These are phyloP conservation scores for Penicillium sp. DNA, from an alignment of 2,329 filamentous ascomycete genomes.

Conservation along the genomic window DNA sequence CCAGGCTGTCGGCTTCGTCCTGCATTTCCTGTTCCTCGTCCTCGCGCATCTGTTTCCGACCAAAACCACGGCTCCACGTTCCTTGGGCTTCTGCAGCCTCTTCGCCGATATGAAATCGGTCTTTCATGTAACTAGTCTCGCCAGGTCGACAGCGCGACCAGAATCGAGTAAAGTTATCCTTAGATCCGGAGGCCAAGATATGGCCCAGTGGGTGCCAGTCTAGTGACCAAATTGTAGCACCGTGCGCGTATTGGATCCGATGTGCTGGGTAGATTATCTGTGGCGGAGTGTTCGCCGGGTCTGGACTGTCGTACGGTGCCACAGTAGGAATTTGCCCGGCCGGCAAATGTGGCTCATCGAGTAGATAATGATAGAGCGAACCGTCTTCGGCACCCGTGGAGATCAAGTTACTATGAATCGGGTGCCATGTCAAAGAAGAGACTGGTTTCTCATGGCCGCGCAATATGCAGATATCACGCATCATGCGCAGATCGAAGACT, in stretches of 20 bases:
- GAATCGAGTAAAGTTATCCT: conserved; percentile 94
- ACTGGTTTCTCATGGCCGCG: conserved; percentile 96
- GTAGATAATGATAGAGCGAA: conserved; percentile 86
- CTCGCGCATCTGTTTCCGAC: conserved; percentile 74
- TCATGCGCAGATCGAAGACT: conserved; percentile 94
- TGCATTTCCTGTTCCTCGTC: conserved; percentile 92
- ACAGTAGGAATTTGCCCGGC: conserved; percentile 65
- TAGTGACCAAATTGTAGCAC: conserved; percentile 94
- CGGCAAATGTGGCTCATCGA: conserved; percentile 89
- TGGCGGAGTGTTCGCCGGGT: conserved; percentile 72
- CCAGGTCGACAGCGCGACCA: conserved; percentile 90
- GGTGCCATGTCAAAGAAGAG: conserved; percentile 88
- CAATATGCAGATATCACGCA: conserved; percentile 92
- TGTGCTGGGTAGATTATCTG: conserved; percentile 94
- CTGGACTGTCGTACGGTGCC: conserved; percentile 79
- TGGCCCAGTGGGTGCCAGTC: conserved; percentile 98
- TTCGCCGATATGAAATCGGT: conserved; percentile 93
- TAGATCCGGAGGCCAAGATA: conserved; percentile 90
- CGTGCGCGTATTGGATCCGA: conserved; percentile 79
- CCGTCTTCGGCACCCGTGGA: conserved; percentile 89
- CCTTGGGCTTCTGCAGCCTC: conserved; percentile 88
- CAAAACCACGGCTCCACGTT: conserved; percentile 82
- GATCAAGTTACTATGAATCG: conserved; percentile 81
- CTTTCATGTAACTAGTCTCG: conserved; percentile 77
- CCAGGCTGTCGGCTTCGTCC: conserved; percentile 86